These are phyloP conservation scores for Coemansia sp. DNA, from an alignment of 192 early-diverging fungal species.

Conservation along the genomic window DNA sequence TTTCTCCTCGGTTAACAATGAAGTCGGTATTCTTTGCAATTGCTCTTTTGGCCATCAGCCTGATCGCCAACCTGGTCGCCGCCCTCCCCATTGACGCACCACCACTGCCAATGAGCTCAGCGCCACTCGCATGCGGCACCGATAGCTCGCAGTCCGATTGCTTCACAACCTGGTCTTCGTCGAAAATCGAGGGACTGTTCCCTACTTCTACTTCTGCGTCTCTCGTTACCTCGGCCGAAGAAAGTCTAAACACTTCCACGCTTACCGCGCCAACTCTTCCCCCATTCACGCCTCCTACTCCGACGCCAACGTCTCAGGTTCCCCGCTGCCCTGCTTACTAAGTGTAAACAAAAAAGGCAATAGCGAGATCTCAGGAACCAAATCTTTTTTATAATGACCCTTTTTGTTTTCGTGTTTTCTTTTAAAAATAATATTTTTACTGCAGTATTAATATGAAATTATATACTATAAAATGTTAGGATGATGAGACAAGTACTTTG, in stretches of 20 bases:
- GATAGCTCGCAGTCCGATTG: background rate
- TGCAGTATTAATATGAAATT: background rate
- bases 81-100: background rate
- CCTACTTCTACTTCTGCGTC: background rate
- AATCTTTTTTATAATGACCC: background rate
- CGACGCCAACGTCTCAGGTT: background rate
- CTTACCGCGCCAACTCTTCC: background rate
- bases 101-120: too few relatives aligned
- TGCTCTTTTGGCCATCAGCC: too few relatives aligned
- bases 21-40: background rate
- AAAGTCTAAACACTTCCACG: background rate
- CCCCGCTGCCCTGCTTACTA: background rate
- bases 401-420: too few relatives aligned
- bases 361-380: too few relatives aligned
- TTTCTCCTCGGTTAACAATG: background rate
- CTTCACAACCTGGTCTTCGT: background rate
- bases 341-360: too few relatives aligned
- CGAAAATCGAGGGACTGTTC: background rate
- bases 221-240: background rate
- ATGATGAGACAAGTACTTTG: conserved; percentile 16
- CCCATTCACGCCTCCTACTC: background rate
- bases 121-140: too few relatives aligned
- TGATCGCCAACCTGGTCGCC: background rate
- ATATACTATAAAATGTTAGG: too few relatives aligned
- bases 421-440: background rate